Conservation (phyloP, 192 early-diverging fungal genomes). For the Lobosporangium transversale region DNA sequence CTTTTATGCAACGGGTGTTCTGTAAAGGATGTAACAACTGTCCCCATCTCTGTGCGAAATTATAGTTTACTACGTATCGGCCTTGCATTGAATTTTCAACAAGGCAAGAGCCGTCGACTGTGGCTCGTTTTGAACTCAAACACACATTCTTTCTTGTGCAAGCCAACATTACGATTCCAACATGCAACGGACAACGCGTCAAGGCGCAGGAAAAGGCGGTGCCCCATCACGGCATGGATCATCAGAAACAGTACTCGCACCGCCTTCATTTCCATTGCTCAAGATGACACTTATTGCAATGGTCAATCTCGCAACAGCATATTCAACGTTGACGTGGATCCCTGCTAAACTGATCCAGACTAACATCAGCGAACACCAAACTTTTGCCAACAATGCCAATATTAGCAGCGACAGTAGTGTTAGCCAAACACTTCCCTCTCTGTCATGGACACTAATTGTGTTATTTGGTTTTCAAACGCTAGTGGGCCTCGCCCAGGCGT, state of each 20-base stretch:
- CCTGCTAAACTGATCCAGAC: conserved; percentile 8
- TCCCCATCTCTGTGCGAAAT: too few relatives aligned
- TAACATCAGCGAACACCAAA: neutral
- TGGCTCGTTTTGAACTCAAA: too few relatives aligned
- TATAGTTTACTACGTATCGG: too few relatives aligned
- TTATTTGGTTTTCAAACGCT: conserved; percentile 29
- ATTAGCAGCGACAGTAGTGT: neutral
- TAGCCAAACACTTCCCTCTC: conserved; percentile 28
- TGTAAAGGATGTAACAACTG: too few relatives aligned
- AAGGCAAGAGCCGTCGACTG: too few relatives aligned
- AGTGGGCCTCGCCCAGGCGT: conserved; percentile 13
- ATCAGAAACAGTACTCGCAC: neutral
- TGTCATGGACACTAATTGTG: conserved; percentile 31
- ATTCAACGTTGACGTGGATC: conserved; percentile 28
- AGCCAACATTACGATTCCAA: neutral
- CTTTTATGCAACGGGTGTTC: too few relatives aligned
- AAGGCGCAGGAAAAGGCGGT: conserved; percentile 1
- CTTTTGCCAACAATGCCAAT: neutral
- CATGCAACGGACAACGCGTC: conserved; percentile 34
- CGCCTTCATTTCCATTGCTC: conserved; percentile 40
- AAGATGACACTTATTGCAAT: conserved; percentile 33
- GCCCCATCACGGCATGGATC: neutral
- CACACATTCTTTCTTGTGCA: too few relatives aligned
- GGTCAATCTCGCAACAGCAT: conserved; percentile 23
- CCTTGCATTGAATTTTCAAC: too few relatives aligned